phyloP scores from a whole-genome alignment of 257 asterid genomes.

The Gentiana macrophylla region DNA sequence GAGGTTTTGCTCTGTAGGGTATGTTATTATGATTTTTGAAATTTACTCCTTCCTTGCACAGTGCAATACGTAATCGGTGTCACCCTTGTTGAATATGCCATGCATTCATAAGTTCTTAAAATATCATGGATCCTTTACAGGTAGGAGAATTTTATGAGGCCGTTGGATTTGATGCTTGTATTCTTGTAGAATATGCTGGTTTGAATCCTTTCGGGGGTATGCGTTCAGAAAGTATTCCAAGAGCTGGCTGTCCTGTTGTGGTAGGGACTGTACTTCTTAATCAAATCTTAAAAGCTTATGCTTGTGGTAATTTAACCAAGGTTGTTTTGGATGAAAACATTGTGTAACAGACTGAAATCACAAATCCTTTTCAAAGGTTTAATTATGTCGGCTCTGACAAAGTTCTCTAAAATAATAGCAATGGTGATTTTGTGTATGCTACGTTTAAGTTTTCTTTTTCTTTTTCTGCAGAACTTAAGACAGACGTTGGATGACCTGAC shows the following conservation, averaged over 20 bases:
- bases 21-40: conserved; percentile 17
- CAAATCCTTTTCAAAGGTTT: background rate
- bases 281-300: too few species aligned
- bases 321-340: too few species aligned
- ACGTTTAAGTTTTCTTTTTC: conserved; percentile 2
- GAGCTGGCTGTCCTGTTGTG: conserved; percentile 98
- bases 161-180: conserved; percentile 89
- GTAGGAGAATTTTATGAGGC: conserved; percentile 98
- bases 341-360: too few species aligned
- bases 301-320: too few species aligned
- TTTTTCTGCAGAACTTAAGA: conserved; percentile 63
- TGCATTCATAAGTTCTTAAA: background rate
- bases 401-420: background rate
- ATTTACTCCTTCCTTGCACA: conserved; percentile 8
- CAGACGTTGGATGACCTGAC: conserved; percentile 97
- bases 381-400: background rate
- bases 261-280: conserved; percentile 28
- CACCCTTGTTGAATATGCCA: too few species aligned
- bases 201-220: conserved; percentile 96
- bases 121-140: conserved; percentile 23
- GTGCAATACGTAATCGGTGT: background rate
- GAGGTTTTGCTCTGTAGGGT: conserved; percentile 95
- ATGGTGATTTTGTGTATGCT: conserved; percentile 5
- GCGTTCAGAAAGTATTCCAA: conserved; percentile 84
- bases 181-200: conserved; percentile 97